A percentile compares a stretch with the other conserved stretches of the same genome.
Conservation (phyloP, 768 basidiomycete genomes). For the Ramaria rubella region DNA sequence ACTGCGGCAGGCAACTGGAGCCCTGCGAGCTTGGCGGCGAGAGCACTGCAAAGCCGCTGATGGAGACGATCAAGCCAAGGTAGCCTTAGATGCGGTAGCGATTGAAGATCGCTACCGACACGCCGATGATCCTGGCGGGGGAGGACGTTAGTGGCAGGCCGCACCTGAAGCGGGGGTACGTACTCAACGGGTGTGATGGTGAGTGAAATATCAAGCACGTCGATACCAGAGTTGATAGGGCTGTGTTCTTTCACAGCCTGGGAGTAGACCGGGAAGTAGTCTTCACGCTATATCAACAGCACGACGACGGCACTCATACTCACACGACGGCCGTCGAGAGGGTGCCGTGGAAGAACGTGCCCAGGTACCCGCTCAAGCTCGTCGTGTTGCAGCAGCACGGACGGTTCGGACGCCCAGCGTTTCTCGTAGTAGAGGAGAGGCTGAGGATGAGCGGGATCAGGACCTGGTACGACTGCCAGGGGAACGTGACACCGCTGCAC, state of each 20-base stretch:
- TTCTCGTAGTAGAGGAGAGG: too few species aligned
- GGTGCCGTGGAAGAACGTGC: constrained; percentile 27
- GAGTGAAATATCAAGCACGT: constrained; percentile 30
- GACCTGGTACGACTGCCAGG: not conserved
- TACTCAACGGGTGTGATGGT: constrained; percentile 29
- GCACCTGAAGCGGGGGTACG: not conserved
- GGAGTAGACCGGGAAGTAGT: constrained; percentile 40
- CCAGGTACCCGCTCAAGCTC: constrained; percentile 30
- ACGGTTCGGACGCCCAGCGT: constrained; percentile 20
- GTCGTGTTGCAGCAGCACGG: constrained; percentile 33
- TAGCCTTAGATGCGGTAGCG: constrained; percentile 31
- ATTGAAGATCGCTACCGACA: constrained; percentile 23
- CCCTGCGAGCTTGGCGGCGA: constrained; percentile 23
- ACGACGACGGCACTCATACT: not conserved
- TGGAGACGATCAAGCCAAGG: constrained; percentile 27
- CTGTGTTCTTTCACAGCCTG: too few species aligned
- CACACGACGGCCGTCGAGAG: constrained; percentile 7
- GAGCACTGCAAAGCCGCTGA: constrained; percentile 31
- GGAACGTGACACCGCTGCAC: constrained; percentile 12
- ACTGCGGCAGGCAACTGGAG: constrained; percentile 22
- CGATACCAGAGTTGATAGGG: constrained; percentile 35
- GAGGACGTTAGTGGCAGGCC: not conserved
- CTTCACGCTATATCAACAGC: constrained; percentile 18
- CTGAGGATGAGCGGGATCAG: constrained; percentile 6
- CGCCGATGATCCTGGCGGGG: constrained; percentile 26